Conservation (phyloP, 2,329 filamentous ascomycete species). For the Pseudogymnoascus sp. region DNA sequence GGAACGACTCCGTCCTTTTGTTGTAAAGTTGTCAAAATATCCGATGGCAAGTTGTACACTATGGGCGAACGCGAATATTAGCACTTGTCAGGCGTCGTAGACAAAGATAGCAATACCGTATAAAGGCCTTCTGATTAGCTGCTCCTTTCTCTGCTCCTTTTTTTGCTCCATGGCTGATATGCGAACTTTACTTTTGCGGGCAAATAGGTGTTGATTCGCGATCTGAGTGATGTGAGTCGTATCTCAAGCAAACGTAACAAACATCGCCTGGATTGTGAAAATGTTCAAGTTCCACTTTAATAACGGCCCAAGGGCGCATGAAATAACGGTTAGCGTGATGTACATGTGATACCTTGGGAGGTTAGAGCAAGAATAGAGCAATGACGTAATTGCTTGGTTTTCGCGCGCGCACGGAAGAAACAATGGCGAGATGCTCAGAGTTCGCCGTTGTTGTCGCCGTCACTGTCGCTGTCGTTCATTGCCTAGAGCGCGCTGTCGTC, state of each 20-base stretch:
- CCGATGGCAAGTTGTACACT: conserved; percentile 29
- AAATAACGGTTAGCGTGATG: not conserved
- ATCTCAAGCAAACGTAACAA: conserved; percentile 1
- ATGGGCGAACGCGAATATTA: conserved; percentile 14
- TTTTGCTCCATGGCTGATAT: not conserved
- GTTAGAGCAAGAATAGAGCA: not conserved
- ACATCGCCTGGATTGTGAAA: not conserved
- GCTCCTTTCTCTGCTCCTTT: conserved; percentile 30
- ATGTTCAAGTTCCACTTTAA: not conserved
- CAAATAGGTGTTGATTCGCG: not conserved
- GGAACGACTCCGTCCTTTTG: conserved; percentile 20
- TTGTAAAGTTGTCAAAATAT: conserved; percentile 29
- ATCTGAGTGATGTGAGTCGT: not conserved
- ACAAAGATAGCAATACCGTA: conserved; percentile 28
- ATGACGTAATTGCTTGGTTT: conserved; percentile 4
- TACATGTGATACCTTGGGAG: conserved; percentile 5
- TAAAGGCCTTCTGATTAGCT: conserved; percentile 31
- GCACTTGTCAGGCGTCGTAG: conserved; percentile 15
- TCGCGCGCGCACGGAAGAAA: not conserved
- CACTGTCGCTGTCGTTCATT: not conserved
- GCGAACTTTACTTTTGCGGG: not conserved
- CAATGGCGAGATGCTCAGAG: not conserved
- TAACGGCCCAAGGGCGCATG: not conserved
- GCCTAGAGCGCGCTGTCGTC: not conserved
- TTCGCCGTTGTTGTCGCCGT: not conserved